phyloP scores from a whole-genome alignment of 2,329 filamentous ascomycete genomes.

The Erysiphe pulchra region DNA sequence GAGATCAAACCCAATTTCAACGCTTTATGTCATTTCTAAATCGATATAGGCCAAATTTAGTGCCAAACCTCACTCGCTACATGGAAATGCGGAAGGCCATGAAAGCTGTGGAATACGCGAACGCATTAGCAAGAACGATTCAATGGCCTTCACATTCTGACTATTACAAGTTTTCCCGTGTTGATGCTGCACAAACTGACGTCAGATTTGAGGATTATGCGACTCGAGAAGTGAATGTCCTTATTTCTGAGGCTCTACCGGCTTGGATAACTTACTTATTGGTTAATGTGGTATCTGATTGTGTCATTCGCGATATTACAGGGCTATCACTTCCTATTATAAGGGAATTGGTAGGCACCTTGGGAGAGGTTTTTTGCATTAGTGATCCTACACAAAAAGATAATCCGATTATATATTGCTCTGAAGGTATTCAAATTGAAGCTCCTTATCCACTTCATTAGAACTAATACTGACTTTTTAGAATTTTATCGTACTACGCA shows the following conservation, averaged over 20 bases:
- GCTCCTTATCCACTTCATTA: not conserved
- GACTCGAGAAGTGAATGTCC: constrained; percentile 4
- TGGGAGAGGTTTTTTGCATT: constrained; percentile 52
- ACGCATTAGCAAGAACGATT: constrained; percentile 6
- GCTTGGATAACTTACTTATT: constrained; percentile 43
- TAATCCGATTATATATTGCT: constrained; percentile 52
- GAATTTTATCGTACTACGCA: constrained; percentile 50
- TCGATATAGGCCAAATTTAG: constrained; percentile 4
- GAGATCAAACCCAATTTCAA: constrained; percentile 4
- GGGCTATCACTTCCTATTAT: constrained; percentile 36
- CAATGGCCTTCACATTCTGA: constrained; percentile 8
- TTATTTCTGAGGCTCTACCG: constrained; percentile 32
- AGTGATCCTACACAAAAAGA: constrained; percentile 45
- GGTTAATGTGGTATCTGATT: constrained; percentile 38
- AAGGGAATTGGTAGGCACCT: constrained; percentile 40
- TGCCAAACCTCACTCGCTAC: constrained; percentile 6
- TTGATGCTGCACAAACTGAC: constrained; percentile 5
- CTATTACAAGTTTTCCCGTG: constrained; percentile 6
- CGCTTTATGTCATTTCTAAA: constrained; percentile 7
- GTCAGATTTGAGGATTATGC: constrained; percentile 8
- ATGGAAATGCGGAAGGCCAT: constrained; percentile 8
- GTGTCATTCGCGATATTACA: constrained; percentile 39
- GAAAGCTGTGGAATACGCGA: constrained; percentile 8
- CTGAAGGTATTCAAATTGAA: constrained; percentile 26
- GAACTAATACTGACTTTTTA: not conserved